A percentile compares a stretch with the other conserved stretches of the same genome.
phyloP scores from a whole-genome alignment of 2,329 filamentous ascomycete species.

The Colletotrichum plurivorum region DNA sequence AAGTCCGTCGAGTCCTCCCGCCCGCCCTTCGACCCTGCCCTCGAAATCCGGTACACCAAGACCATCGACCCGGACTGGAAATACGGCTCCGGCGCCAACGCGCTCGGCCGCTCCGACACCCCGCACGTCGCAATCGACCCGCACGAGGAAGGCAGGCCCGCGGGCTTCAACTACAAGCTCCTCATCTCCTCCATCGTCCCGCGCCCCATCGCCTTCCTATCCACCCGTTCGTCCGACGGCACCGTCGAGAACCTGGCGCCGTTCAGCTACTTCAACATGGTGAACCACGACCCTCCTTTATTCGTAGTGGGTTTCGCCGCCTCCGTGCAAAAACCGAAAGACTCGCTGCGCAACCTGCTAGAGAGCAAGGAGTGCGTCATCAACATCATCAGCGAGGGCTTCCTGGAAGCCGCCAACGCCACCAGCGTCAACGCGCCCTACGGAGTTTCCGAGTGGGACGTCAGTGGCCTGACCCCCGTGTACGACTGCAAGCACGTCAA shows the following conservation, averaged over 20 bases:
- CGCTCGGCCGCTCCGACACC: slow-evolving; percentile 55
- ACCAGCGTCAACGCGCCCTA: slow-evolving; percentile 83
- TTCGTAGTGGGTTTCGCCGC: slow-evolving; percentile 74
- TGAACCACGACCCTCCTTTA: slow-evolving; percentile 88
- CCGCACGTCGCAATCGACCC: slow-evolving; percentile 88
- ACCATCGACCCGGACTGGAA: slow-evolving; percentile 77
- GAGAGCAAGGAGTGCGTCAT: slow-evolving; percentile 84
- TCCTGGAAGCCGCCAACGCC: slow-evolving; percentile 90
- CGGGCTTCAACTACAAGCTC: slow-evolving; percentile 89
- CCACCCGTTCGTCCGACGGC: slow-evolving; percentile 72
- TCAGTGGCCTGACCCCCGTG: slow-evolving; percentile 80
- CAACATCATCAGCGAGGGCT: slow-evolving; percentile 90
- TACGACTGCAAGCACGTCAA: slow-evolving; percentile 75
- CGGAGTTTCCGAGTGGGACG: slow-evolving; percentile 73
- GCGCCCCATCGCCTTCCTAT: slow-evolving; percentile 80
- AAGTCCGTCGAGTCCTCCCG: slow-evolving; percentile 78
- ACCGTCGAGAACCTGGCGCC: slow-evolving; percentile 80
- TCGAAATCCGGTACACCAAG: slow-evolving; percentile 70
- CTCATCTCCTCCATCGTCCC: slow-evolving; percentile 88
- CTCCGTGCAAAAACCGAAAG: slow-evolving; percentile 73
- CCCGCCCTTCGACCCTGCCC: slow-evolving; percentile 68
- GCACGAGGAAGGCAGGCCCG: slow-evolving; percentile 76
- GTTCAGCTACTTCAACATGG: slow-evolving; percentile 87
- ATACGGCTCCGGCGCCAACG: slow-evolving; percentile 76
- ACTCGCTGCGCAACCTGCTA: slow-evolving; percentile 81